Evolutionary conservation across 371 early-diverging fungal species (phyloP).

Genomic region (Mucor circinelloides): DNA sequence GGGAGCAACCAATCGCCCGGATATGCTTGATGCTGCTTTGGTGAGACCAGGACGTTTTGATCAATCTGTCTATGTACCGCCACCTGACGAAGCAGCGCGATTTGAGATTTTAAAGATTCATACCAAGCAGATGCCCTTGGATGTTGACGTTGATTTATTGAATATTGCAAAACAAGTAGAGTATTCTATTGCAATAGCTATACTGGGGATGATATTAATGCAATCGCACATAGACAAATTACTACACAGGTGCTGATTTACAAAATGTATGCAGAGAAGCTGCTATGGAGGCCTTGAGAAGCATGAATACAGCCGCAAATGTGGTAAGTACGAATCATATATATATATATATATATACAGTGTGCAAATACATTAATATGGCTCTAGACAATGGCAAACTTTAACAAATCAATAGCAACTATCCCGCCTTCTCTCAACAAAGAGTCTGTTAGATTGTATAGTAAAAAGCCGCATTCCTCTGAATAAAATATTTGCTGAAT

Average conservation of each 20-base stretch:
- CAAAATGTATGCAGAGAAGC: slow-evolving; percentile 97
- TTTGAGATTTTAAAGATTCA: slow-evolving; percentile 86
- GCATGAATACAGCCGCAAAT: slow-evolving; percentile 35
- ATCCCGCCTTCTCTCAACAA: slow-evolving; percentile 26
- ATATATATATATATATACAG: neutral
- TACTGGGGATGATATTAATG: neutral
- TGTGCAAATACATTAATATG: neutral
- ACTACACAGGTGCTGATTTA: slow-evolving; percentile 98
- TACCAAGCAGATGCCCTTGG: slow-evolving; percentile 79
- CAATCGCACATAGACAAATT: slow-evolving; percentile 61
- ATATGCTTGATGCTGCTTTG: slow-evolving; percentile 93
- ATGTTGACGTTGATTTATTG: slow-evolving; percentile 70
- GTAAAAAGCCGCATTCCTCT: slow-evolving; percentile 18
- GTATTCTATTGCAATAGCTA: neutral
- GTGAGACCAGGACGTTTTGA: slow-evolving; percentile 97
- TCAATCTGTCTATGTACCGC: slow-evolving; percentile 87
- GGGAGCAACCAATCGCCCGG: slow-evolving; percentile 98
- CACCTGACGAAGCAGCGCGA: slow-evolving; percentile 84
- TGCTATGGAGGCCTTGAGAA: slow-evolving; percentile 80
- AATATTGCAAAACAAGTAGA: slow-evolving; percentile 63
- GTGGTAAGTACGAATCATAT: slow-evolving; percentile 42
- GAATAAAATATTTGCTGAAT: neutral
- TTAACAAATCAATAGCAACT: slow-evolving; percentile 15
- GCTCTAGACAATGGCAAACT: slow-evolving; percentile 20
- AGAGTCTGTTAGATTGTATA: slow-evolving; percentile 15